Evolutionary conservation across 2,329 filamentous ascomycete genomes (phyloP).

Genomic region (Coniochaeta sp.): DNA sequence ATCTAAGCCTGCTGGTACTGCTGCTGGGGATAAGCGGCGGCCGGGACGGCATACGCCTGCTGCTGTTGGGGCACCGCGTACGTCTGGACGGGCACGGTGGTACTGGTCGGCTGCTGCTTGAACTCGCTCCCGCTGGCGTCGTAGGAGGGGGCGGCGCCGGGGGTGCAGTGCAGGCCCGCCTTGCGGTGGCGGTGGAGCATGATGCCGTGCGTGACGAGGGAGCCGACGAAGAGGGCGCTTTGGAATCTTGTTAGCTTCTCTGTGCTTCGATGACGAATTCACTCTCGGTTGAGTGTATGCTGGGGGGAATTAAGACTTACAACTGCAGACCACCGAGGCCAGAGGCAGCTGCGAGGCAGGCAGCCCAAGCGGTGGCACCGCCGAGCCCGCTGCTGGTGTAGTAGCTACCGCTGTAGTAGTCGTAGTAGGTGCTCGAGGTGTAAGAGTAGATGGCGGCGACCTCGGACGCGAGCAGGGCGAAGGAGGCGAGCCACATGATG

Average conservation of each 20-base stretch:
- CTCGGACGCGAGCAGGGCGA: slow-evolving; percentile 31
- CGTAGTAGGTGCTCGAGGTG: slow-evolving; percentile 12
- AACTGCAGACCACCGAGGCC: slow-evolving; percentile 34
- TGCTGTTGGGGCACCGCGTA: background rate
- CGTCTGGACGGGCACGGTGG: background rate
- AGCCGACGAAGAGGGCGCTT: slow-evolving; percentile 34
- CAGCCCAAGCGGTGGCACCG: slow-evolving; percentile 9
- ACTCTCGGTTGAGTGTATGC: too few relatives aligned
- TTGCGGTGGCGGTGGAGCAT: slow-evolving; percentile 35
- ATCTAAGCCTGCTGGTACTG: background rate
- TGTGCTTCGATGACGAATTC: background rate
- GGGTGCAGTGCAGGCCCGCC: slow-evolving; percentile 31
- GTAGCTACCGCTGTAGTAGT: slow-evolving; percentile 16
- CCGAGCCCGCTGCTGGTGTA: slow-evolving; percentile 7
- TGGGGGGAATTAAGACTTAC: slow-evolving; percentile 21
- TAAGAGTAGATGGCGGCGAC: slow-evolving; percentile 19
- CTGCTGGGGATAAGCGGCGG: background rate
- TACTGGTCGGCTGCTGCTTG: background rate
- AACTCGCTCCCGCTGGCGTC: background rate
- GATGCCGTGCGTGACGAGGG: slow-evolving; percentile 32
- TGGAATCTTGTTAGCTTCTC: background rate
- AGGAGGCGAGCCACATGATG: slow-evolving; percentile 44
- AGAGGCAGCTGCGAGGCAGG: slow-evolving; percentile 25
- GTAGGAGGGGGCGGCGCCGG: slow-evolving; percentile 10
- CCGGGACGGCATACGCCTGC: slow-evolving; percentile 1